Conservation (phyloP, 805 yeast species). For the Candida montana region DNA sequence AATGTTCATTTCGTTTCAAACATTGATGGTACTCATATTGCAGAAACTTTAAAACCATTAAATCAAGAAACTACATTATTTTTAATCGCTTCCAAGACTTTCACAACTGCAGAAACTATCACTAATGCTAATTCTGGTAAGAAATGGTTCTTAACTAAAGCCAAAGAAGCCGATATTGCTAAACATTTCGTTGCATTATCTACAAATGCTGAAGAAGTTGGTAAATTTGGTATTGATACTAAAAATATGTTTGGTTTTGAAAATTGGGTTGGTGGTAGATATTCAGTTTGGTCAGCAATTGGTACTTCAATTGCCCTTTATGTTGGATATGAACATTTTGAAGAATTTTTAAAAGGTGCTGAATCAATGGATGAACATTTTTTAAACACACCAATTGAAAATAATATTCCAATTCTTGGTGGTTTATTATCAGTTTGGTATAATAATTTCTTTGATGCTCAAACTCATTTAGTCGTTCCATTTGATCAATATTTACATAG, state of each 20-base stretch:
- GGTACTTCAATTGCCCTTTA: conserved; percentile 93
- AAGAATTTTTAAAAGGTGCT: conserved; percentile 90
- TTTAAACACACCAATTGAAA: conserved; percentile 72
- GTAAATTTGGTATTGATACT: conserved; percentile 94
- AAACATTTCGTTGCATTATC: conserved; percentile 97
- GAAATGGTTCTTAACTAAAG: conserved; percentile 80
- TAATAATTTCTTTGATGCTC: conserved; percentile 97
- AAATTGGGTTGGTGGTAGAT: conserved; percentile 99
- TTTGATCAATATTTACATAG: conserved; percentile 98
- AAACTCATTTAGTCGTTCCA: conserved; percentile 97
- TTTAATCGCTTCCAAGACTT: conserved; percentile 92
- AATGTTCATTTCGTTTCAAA: conserved; percentile 92
- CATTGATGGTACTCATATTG: conserved; percentile 97
- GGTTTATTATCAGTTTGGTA: conserved; percentile 96
- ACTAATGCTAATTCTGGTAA: conserved; percentile 96
- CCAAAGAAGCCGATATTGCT: conserved; percentile 69
- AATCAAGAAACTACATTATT: conserved; percentile 90
- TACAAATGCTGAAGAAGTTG: conserved; percentile 87
- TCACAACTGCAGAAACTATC: conserved; percentile 97
- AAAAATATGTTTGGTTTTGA: conserved; percentile 98
- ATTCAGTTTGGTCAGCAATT: conserved; percentile 99
- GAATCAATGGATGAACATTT: conserved; percentile 96
- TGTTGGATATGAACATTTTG: conserved; percentile 94
- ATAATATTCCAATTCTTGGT: conserved; percentile 90
- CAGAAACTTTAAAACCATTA: conserved; percentile 74